Conservation (phyloP, 2,329 filamentous ascomycete genomes). For the Paraconiothyrium brasiliense region DNA sequence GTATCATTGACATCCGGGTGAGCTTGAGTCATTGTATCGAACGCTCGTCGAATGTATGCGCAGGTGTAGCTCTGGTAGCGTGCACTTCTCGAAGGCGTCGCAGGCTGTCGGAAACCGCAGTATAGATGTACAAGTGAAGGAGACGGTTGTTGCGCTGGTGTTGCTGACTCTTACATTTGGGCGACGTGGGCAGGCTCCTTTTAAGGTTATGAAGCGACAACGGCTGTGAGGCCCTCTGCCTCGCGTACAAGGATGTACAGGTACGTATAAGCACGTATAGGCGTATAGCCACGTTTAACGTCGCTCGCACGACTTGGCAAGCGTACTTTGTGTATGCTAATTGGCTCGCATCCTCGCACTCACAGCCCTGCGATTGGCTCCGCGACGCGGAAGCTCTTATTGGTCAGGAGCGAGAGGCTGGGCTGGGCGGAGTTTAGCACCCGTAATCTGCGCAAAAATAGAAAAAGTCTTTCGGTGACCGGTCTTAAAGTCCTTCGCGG, state of each 20-base stretch:
- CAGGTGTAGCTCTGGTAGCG: not conserved
- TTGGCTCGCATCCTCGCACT: not conserved
- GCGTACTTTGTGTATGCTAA: not conserved
- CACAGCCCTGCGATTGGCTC: not conserved
- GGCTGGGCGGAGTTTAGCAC: not conserved
- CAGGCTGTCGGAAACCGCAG: not conserved
- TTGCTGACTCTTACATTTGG: not conserved
- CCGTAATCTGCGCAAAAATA: not conserved
- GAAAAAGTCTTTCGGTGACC: too few species aligned
- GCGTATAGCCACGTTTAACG: conserved; percentile 9
- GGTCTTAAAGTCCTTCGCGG: not conserved
- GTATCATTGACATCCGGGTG: conserved; percentile 15
- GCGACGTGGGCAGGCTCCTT: not conserved
- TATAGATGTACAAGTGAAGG: not conserved
- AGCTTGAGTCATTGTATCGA: conserved; percentile 11
- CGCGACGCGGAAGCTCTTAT: not conserved
- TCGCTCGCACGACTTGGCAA: not conserved
- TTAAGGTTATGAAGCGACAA: not conserved
- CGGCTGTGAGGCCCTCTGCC: not conserved
- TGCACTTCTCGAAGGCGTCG: not conserved
- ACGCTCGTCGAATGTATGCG: not conserved
- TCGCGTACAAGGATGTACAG: conserved; percentile 5
- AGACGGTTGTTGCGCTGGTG: not conserved
- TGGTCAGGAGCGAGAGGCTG: not conserved
- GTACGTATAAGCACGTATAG: conserved; percentile 11